Percentiles rank a stretch among this genome's conserved stretches.
Conservation (phyloP, 345 rosid species). For the Moringa oleifera region DNA sequence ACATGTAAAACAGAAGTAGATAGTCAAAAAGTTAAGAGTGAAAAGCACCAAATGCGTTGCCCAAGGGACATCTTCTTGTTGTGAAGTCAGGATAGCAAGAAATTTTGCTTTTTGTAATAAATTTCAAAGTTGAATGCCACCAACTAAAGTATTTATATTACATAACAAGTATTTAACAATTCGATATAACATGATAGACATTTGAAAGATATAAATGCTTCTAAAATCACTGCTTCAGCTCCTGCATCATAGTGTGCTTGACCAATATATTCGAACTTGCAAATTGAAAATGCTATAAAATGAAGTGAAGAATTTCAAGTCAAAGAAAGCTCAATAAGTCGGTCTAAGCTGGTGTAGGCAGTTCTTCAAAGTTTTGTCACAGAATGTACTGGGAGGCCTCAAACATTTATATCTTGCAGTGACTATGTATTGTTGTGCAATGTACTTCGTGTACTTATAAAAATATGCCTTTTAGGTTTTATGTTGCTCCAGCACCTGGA, state of each 20-base stretch:
- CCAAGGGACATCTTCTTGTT: no score
- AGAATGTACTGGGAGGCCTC: neutral
- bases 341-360: neutral
- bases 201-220: no score
- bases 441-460: neutral
- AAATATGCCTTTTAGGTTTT: constrained; percentile 48
- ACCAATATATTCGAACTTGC: neutral
- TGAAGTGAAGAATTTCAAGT: neutral
- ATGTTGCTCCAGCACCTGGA: constrained; percentile 79
- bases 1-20: no score
- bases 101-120: no score
- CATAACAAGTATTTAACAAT: no score
- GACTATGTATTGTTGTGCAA: neutral
- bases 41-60: no score
- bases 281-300: neutral
- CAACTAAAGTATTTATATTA: no score
- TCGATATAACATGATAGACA: no score
- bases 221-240: no score
- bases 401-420: neutral
- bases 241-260: neutral
- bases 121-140: no score
- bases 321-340: neutral
- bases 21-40: no score
- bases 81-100: no score
- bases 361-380: neutral